These are phyloP conservation scores for Hyphopichia fennica DNA, from an alignment of 1,139 yeast species.

Conservation along the genomic window DNA sequence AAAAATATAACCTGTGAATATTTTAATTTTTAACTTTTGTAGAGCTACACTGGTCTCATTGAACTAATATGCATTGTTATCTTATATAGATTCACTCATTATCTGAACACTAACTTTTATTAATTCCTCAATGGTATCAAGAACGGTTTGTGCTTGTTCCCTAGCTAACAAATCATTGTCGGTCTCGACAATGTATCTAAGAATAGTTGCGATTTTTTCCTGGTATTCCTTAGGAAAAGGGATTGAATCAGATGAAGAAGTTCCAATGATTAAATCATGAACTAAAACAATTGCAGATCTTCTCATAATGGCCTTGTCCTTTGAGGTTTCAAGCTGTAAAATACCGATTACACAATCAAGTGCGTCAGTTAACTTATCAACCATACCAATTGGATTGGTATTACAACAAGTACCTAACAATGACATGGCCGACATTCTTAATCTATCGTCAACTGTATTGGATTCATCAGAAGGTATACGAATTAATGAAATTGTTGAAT, in stretches of 20 bases:
- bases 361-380: slow-evolving; percentile 49
- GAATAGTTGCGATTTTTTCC: slow-evolving; percentile 34
- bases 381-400: slow-evolving; percentile 56
- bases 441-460: slow-evolving; percentile 47
- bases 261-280: slow-evolving; percentile 58
- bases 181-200: slow-evolving; percentile 46
- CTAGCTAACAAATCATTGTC: slow-evolving; percentile 60
- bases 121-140: slow-evolving; percentile 42
- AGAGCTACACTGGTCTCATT: too few species aligned
- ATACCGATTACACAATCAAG: slow-evolving; percentile 79
- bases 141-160: slow-evolving; percentile 53
- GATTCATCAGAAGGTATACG: slow-evolving; percentile 29
- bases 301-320: slow-evolving; percentile 58
- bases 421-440: slow-evolving; percentile 87
- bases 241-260: slow-evolving; percentile 41
- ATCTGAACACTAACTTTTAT: not conserved
- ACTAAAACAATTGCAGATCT: slow-evolving; percentile 73
- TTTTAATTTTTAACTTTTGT: not conserved
- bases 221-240: slow-evolving; percentile 52
- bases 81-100: not conserved
- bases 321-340: slow-evolving; percentile 52
- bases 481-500: slow-evolving; percentile 38
- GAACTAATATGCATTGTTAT: too few species aligned
- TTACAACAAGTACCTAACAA: slow-evolving; percentile 69
- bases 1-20: not conserved